phyloP scores from a whole-genome alignment of 2,329 filamentous ascomycete genomes.

The Dactylellina sp. region DNA sequence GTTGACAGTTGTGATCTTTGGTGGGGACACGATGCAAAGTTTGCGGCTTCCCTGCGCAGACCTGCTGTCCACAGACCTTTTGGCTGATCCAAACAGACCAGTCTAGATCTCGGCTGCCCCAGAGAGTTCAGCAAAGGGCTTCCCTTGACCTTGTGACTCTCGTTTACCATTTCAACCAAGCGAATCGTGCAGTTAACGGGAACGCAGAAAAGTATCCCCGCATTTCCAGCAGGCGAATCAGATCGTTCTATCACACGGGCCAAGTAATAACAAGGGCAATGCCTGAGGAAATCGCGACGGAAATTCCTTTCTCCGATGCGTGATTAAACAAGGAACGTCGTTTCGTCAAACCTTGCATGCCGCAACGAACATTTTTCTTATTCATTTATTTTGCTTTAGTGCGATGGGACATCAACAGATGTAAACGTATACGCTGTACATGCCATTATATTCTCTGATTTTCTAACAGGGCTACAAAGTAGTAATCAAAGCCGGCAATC shows the following conservation, averaged over 20 bases:
- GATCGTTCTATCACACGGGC: not conserved
- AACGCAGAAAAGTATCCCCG: conserved; percentile 13
- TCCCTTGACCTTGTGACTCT: conserved; percentile 2
- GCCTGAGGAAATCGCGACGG: conserved; percentile 1
- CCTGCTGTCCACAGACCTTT: conserved; percentile 31
- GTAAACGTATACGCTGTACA: no score
- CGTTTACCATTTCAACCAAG: no score
- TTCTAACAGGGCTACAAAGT: no score
- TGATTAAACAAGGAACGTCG: conserved; percentile 42
- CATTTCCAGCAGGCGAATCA: conserved; percentile 41
- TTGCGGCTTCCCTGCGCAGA: no score
- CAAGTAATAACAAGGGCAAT: not conserved
- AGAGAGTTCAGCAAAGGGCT: conserved; percentile 1
- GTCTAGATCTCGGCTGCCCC: conserved; percentile 27
- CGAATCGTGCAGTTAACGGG: conserved; percentile 9
- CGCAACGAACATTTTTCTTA: not conserved
- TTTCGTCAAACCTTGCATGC: conserved; percentile 52
- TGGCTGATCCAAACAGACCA: conserved; percentile 27
- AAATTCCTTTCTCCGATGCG: conserved; percentile 51
- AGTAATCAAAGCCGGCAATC: no score
- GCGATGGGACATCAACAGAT: no score
- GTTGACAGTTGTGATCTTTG: no score
- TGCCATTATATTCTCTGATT: no score
- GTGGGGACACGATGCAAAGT: no score
- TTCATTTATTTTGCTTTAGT: no score